Conservation (phyloP, 495 filamentous ascomycete genomes). For the Neurospora sp. region DNA sequence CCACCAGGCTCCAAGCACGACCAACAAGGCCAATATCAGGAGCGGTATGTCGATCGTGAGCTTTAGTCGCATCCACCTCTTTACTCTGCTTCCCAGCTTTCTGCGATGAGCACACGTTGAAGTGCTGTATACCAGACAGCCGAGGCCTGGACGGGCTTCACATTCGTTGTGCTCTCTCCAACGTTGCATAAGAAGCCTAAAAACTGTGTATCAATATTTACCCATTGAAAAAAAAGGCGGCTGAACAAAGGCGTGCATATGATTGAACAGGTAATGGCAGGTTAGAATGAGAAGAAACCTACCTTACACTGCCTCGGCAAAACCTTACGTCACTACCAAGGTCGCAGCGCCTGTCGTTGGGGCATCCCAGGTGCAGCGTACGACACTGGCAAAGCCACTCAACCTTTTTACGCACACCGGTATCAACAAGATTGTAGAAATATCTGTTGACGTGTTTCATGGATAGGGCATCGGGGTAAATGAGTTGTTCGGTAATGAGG, state of each 20-base stretch:
- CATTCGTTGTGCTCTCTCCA: constrained; percentile 44
- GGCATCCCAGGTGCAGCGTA: constrained; percentile 40
- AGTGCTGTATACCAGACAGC: constrained; percentile 43
- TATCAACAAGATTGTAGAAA: constrained; percentile 55
- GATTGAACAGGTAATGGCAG: no score
- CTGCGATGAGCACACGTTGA: constrained; percentile 27
- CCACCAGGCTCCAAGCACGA: constrained; percentile 16
- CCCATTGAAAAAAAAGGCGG: no score
- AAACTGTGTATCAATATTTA: neutral
- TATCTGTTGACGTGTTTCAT: constrained; percentile 55
- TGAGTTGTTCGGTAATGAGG: constrained; percentile 39
- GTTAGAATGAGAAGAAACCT: constrained; percentile 5
- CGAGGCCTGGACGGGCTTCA: constrained; percentile 40
- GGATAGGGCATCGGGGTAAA: constrained; percentile 48
- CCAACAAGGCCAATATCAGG: constrained; percentile 21
- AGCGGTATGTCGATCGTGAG: constrained; percentile 25
- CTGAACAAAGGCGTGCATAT: no score
- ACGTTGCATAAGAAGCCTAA: constrained; percentile 42
- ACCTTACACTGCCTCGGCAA: constrained; percentile 43
- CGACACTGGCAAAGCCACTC: constrained; percentile 56
- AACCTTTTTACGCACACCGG: constrained; percentile 54
- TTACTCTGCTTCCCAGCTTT: constrained; percentile 20
- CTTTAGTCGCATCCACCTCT: constrained; percentile 26
- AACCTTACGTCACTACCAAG: constrained; percentile 42
- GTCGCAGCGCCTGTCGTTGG: constrained; percentile 37